Conservation (phyloP, 2,329 filamentous ascomycete species). For the Paecilomyces niveus region DNA sequence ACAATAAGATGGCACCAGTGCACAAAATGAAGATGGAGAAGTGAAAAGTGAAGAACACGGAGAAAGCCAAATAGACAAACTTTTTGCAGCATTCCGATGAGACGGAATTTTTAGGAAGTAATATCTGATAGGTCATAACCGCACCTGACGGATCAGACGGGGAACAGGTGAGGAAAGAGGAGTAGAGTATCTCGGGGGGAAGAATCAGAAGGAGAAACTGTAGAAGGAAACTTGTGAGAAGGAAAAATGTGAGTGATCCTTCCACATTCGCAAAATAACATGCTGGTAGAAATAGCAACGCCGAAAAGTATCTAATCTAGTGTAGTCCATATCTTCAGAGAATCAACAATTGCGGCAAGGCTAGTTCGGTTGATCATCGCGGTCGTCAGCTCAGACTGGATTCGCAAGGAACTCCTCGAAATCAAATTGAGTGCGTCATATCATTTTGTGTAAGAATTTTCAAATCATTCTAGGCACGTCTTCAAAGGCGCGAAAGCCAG, state of each 20-base stretch:
- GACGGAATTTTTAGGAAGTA: not conserved
- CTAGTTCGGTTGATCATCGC: not conserved
- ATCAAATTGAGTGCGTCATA: not conserved
- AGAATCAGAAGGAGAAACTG: not conserved
- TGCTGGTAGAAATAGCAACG: not conserved
- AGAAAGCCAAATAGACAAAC: not conserved
- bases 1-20: not conserved
- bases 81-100: not conserved
- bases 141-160: not conserved
- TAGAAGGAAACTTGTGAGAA: not conserved
- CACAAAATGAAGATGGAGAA: not conserved
- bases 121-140: too few species aligned
- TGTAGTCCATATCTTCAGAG: not conserved
- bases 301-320: not conserved
- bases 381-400: not conserved
- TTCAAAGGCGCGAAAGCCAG: constrained; percentile 1
- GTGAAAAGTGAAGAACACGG: not conserved
- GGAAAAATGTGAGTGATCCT: not conserved
- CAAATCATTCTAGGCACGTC: not conserved
- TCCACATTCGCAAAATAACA: not conserved
- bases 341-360: not conserved
- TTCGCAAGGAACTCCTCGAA: not conserved
- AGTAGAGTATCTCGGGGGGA: not conserved
- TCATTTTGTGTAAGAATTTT: not conserved
- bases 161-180: not conserved